Evolutionary conservation across 1,284 basidiomycete genomes (phyloP).

Genomic region (Sporisorium graminicola): DNA sequence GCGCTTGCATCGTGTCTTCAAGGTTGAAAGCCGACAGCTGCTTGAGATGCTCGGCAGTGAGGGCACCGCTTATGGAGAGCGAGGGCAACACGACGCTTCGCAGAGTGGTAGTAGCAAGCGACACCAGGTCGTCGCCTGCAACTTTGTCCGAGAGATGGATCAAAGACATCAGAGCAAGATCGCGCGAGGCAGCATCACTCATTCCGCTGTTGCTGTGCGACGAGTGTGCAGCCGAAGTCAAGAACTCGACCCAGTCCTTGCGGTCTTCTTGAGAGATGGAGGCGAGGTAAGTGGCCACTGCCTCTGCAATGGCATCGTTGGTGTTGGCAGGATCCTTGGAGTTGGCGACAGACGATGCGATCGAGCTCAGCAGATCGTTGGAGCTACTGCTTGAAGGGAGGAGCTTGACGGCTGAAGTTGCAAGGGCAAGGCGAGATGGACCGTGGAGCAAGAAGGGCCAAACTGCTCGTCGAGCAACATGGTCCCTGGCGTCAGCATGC

Average conservation of each 20-base stretch:
- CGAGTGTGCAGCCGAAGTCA: conserved; percentile 11
- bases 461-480: conserved; percentile 34
- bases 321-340: conserved; percentile 11
- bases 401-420: conserved; percentile 12
- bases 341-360: conserved; percentile 16
- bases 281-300: conserved; percentile 13
- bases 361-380: conserved; percentile 7
- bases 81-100: conserved; percentile 23
- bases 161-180: conserved; percentile 37
- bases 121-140: conserved; percentile 13
- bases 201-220: background rate
- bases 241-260: conserved; percentile 29
- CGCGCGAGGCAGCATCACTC: conserved; percentile 18
- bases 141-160: conserved; percentile 25
- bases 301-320: conserved; percentile 27
- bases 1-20: conserved; percentile 21
- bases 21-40: conserved; percentile 12
- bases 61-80: conserved; percentile 9
- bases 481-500: conserved; percentile 13
- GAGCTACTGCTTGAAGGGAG: conserved; percentile 15
- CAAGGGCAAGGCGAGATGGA: conserved; percentile 10
- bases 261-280: conserved; percentile 6
- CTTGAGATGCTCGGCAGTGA: conserved; percentile 24
- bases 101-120: conserved; percentile 20
- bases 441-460: conserved; percentile 40